Conservation (phyloP, 176 grass and related monocot genomes). For the Raddia guianensis region DNA sequence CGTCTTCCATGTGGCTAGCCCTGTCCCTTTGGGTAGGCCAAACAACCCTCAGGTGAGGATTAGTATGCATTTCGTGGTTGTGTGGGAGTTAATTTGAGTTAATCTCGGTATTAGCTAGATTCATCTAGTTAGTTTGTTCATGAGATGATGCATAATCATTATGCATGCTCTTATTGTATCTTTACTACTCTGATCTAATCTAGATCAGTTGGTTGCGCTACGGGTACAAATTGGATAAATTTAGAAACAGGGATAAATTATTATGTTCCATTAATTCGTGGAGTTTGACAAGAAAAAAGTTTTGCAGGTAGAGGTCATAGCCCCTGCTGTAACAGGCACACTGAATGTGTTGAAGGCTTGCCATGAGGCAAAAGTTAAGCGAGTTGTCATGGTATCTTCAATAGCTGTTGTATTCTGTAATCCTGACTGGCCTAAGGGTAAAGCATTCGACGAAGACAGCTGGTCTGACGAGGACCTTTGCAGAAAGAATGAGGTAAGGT, state of each 20-base stretch:
- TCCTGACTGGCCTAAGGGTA: slow-evolving; percentile 66
- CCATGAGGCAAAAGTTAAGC: slow-evolving; percentile 66
- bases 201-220: no score
- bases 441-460: slow-evolving; percentile 59
- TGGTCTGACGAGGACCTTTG: slow-evolving; percentile 70
- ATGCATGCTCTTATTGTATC: no score
- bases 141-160: no score
- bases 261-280: no score
- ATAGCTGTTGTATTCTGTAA: slow-evolving; percentile 36
- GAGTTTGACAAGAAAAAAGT: background rate
- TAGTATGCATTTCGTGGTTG: background rate
- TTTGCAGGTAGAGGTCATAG: slow-evolving; percentile 60
- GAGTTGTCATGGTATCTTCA: slow-evolving; percentile 81
- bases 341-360: slow-evolving; percentile 79
- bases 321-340: slow-evolving; percentile 78
- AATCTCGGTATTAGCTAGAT: background rate
- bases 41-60: slow-evolving; percentile 66
- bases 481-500: slow-evolving; percentile 64
- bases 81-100: background rate
- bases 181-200: no score
- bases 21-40: slow-evolving; percentile 56
- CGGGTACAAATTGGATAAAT: no score
- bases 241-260: no score
- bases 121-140: background rate
- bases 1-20: slow-evolving; percentile 80